Percentiles rank a stretch among this genome's conserved stretches.
Conservation (phyloP, 495 filamentous ascomycete species). For the Aspergillus bertholletiae region DNA sequence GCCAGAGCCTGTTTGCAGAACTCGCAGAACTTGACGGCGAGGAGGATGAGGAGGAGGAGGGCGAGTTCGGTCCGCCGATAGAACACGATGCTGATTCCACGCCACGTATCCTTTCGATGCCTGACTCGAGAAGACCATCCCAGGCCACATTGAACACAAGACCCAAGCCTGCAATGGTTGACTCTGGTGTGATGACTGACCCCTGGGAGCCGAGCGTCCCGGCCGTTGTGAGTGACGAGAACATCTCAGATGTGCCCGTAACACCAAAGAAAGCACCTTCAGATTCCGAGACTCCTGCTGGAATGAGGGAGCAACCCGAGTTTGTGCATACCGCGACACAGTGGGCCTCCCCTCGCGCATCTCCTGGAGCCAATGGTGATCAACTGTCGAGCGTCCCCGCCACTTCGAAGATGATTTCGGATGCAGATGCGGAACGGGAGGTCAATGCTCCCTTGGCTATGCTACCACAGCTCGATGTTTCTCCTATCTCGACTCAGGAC, state of each 20-base stretch:
- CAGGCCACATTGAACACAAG: slow-evolving; percentile 25
- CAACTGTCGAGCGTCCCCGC: slow-evolving; percentile 32
- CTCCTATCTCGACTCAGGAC: slow-evolving; percentile 34
- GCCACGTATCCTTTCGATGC: slow-evolving; percentile 41
- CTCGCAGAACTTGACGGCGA: slow-evolving; percentile 74
- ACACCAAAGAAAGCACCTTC: slow-evolving; percentile 19
- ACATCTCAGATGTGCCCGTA: slow-evolving; percentile 8
- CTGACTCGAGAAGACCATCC: slow-evolving; percentile 37
- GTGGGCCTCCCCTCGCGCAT: slow-evolving; percentile 31
- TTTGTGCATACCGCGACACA: slow-evolving; percentile 36
- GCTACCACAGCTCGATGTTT: slow-evolving; percentile 29
- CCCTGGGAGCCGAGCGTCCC: slow-evolving; percentile 42
- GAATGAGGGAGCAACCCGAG: slow-evolving; percentile 15
- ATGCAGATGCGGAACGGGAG: slow-evolving; percentile 15
- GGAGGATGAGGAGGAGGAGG: slow-evolving; percentile 63
- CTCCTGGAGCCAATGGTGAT: slow-evolving; percentile 20
- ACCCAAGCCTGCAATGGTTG: slow-evolving; percentile 59
- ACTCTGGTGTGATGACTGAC: slow-evolving; percentile 87
- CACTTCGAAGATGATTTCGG: slow-evolving; percentile 39
- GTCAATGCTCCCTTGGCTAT: slow-evolving; percentile 17
- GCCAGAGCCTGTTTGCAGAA: slow-evolving; percentile 87
- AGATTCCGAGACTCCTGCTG: slow-evolving; percentile 18
- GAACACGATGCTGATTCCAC: slow-evolving; percentile 40
- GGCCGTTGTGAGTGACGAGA: slow-evolving; percentile 4
- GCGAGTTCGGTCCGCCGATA: slow-evolving; percentile 35